phyloP scores from a whole-genome alignment of 805 yeast genomes.

The Sungouiozyma ichnusensis region DNA sequence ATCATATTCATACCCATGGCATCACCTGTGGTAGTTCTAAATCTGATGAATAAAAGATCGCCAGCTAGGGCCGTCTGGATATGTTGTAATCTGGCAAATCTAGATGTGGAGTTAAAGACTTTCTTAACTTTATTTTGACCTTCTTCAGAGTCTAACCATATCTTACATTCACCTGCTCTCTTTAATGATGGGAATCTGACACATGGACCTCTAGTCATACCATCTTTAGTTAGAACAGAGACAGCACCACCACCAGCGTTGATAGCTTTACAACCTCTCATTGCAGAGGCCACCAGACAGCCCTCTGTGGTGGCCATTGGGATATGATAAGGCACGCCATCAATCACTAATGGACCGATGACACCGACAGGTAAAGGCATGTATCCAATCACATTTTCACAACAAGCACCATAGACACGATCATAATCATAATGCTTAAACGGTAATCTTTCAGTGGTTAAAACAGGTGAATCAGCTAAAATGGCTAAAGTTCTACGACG shows the following conservation, averaged over 20 bases:
- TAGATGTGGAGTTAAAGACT: slow-evolving; percentile 92
- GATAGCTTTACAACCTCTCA: slow-evolving; percentile 98
- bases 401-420: slow-evolving; percentile 96
- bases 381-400: slow-evolving; percentile 96
- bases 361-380: slow-evolving; percentile 96
- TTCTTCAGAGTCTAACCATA: slow-evolving; percentile 93
- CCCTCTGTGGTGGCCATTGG: slow-evolving; percentile 99
- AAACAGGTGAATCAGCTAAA: slow-evolving; percentile 73
- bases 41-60: slow-evolving; percentile 74
- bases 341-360: slow-evolving; percentile 93
- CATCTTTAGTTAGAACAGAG: slow-evolving; percentile 88
- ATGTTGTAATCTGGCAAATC: slow-evolving; percentile 91
- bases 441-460: slow-evolving; percentile 66
- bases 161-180: slow-evolving; percentile 89
- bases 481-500: slow-evolving; percentile 87
- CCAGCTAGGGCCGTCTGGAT: slow-evolving; percentile 94
- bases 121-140: slow-evolving; percentile 75
- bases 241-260: slow-evolving; percentile 95
- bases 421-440: slow-evolving; percentile 80
- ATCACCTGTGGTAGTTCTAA: slow-evolving; percentile 97
- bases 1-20: slow-evolving; percentile 99
- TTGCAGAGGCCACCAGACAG: slow-evolving; percentile 93
- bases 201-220: slow-evolving; percentile 99
- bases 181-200: slow-evolving; percentile 73
- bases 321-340: slow-evolving; percentile 77